These are phyloP conservation scores for Monosporascus sp. DNA, from an alignment of 2,329 filamentous ascomycete genomes.

Conservation along the genomic window DNA sequence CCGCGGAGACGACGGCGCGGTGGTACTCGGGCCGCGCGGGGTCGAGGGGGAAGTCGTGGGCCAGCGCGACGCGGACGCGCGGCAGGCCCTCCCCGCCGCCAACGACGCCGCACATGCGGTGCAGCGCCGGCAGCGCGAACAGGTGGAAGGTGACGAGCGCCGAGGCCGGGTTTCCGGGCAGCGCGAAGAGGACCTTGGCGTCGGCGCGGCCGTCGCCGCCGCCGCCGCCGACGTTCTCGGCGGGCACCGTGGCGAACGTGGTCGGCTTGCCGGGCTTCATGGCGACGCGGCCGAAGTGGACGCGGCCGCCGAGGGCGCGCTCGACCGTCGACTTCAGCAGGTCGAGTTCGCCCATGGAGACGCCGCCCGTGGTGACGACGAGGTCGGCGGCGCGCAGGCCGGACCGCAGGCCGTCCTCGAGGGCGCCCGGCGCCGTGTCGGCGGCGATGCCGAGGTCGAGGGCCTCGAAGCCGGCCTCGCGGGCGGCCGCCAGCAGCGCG, in stretches of 20 bases:
- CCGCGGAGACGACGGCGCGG: constrained; percentile 67
- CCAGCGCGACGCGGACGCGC: constrained; percentile 63
- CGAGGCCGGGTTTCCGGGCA: constrained; percentile 91
- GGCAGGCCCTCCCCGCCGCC: constrained; percentile 61
- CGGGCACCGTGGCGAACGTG: constrained; percentile 85
- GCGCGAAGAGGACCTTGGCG: constrained; percentile 73
- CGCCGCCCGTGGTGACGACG: constrained; percentile 86
- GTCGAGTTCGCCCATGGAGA: constrained; percentile 97
- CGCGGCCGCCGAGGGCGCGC: constrained; percentile 79
- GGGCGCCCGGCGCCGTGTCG: constrained; percentile 59
- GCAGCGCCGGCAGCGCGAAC: constrained; percentile 84
- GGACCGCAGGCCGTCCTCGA: constrained; percentile 72
- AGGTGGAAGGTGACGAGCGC: constrained; percentile 91
- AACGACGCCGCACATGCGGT: constrained; percentile 65
- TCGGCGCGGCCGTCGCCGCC: constrained; percentile 49
- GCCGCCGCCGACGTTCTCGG: constrained; percentile 43
- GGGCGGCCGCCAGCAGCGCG: constrained; percentile 73
- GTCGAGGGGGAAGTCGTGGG: constrained; percentile 71
- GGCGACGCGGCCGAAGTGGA: constrained; percentile 90
- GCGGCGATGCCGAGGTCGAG: constrained; percentile 82
- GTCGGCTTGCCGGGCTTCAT: constrained; percentile 99
- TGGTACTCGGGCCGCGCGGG: constrained; percentile 81
- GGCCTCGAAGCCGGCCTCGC: constrained; percentile 69
- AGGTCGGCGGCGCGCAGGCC: constrained; percentile 73
- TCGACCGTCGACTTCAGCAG: constrained; percentile 95